phyloP scores from a whole-genome alignment of 2,329 filamentous ascomycete species.

The Aspergillus niger region DNA sequence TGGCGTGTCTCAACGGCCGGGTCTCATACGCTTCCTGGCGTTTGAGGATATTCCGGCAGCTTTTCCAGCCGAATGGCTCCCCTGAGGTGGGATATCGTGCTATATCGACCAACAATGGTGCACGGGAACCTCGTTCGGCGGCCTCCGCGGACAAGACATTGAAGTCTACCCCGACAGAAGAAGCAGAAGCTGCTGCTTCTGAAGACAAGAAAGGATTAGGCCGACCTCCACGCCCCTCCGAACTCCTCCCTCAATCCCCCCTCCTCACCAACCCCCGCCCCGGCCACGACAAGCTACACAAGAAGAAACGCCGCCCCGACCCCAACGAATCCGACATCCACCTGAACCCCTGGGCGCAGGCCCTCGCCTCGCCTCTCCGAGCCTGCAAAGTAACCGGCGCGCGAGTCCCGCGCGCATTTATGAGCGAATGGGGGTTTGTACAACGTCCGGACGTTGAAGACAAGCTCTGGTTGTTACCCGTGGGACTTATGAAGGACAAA shows the following conservation, averaged over 20 bases:
- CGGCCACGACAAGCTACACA: conserved; percentile 25
- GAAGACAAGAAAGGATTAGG: background rate
- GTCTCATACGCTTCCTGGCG: conserved; percentile 38
- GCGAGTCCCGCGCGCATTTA: conserved; percentile 36
- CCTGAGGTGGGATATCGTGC: background rate
- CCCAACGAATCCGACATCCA: conserved; percentile 27
- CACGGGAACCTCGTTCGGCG: background rate
- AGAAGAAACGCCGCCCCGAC: conserved; percentile 30
- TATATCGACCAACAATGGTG: conserved; percentile 11
- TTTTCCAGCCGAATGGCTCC: conserved; percentile 19
- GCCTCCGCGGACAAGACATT: conserved; percentile 10
- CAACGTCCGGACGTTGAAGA: conserved; percentile 27
- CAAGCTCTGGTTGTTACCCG: conserved; percentile 38
- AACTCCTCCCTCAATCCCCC: conserved; percentile 41
- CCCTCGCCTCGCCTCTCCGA: conserved; percentile 41
- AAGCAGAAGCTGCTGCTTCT: too few species aligned
- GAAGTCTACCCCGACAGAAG: background rate
- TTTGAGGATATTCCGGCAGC: conserved; percentile 27
- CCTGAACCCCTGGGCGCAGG: conserved; percentile 46
- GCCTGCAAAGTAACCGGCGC: conserved; percentile 35
- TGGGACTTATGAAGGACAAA: conserved; percentile 35
- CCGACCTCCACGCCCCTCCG: conserved; percentile 26
- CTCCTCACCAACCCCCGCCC: conserved; percentile 29
- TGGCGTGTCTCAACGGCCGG: conserved; percentile 30
- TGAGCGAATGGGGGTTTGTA: conserved; percentile 41